Base-by-base conservation (phyloP, 495 filamentous ascomycete genomes). In the Penicillium manginii region DNA sequence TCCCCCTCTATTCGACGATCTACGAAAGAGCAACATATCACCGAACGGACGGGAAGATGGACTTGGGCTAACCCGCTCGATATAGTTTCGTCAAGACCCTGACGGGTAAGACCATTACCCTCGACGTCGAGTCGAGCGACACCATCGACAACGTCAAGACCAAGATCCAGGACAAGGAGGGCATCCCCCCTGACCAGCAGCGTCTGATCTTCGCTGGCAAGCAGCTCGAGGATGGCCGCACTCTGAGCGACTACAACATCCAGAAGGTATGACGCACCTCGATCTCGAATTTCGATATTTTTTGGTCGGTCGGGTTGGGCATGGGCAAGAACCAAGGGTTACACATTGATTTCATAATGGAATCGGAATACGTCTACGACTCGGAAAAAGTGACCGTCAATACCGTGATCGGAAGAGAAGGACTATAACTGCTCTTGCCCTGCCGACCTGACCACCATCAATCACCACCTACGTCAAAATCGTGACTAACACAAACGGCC, bases 141-240 rank as follows among this genome's bases (percentile, higher is more conserved):
- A 97, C 94, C 63, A 98, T 98, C 89, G 94, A 96, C 84, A 94
- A 94, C 84, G 91, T 96, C 76, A 96, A 93, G 84, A 83, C 84
- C 77, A 96, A 96, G 86, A 96, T 96, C 78, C 93, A 98, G 84
- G 94, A 98, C 81, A 98, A 98, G 89, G 94, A 98, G 81, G 94
- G 94, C 69, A 98, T 98, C 71, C 94, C 94, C 62, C 94, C 94
- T 59, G 94, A 98, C 80, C 94, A 98, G 82, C 94, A 98, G 85
- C 93, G 94, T 66, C 82, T 98, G 81, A 98, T 98, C 86, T 98
- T 98, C 78, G 94, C 94, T 66, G 94, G 94, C 78, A 98, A 98
- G 87, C 94, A 98, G 83, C 88, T 98, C 62, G 94, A 98, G 88
- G 94, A 98, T 84, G 94, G 94, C 80, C 90, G 94, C 71, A 98